A percentile compares a stretch with the other conserved stretches of the same genome.
Evolutionary conservation across 768 basidiomycete species (phyloP).

Genomic region (Lentinula lateritia): DNA sequence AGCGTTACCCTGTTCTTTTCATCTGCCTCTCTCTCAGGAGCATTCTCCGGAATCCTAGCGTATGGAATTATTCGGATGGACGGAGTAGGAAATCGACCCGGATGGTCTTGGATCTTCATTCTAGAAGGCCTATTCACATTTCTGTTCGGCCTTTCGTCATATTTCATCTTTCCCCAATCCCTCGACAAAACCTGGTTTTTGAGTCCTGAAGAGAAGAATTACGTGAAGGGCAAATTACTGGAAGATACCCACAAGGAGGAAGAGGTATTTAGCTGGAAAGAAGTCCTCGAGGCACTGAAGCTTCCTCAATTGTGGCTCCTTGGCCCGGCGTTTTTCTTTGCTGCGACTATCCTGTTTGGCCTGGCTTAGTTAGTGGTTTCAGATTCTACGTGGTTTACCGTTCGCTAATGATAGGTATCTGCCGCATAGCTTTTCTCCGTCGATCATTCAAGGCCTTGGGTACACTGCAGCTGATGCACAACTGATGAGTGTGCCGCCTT

Average conservation of each 20-base stretch:
- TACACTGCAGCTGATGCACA: slow-evolving; percentile 50
- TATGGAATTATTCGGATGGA: slow-evolving; percentile 37
- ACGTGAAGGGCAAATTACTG: slow-evolving; percentile 9
- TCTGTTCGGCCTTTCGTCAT: slow-evolving; percentile 18
- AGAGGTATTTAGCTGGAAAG: neutral
- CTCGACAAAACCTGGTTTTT: slow-evolving; percentile 27
- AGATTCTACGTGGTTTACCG: neutral
- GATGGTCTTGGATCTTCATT: slow-evolving; percentile 39
- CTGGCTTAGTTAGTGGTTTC: slow-evolving; percentile 37
- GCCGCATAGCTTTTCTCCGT: slow-evolving; percentile 55
- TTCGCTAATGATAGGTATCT: neutral
- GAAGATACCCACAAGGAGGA: neutral
- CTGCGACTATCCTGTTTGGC: slow-evolving; percentile 29
- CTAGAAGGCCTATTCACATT: slow-evolving; percentile 13
- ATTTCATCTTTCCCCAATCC: slow-evolving; percentile 30
- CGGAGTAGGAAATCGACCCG: slow-evolving; percentile 28
- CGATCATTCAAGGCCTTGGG: slow-evolving; percentile 61
- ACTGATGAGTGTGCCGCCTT: slow-evolving; percentile 59
- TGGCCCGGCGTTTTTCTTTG: neutral
- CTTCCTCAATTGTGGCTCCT: neutral
- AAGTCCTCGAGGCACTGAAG: neutral
- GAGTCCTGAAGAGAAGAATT: slow-evolving; percentile 20
- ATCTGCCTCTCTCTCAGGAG: slow-evolving; percentile 27
- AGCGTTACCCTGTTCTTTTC: slow-evolving; percentile 23
- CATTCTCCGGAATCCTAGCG: slow-evolving; percentile 40